Evolutionary conservation across 306 rosid genomes (phyloP), one percentile per base, ranked within the genome.

Genomic region (Dryas drummondii): DNA sequence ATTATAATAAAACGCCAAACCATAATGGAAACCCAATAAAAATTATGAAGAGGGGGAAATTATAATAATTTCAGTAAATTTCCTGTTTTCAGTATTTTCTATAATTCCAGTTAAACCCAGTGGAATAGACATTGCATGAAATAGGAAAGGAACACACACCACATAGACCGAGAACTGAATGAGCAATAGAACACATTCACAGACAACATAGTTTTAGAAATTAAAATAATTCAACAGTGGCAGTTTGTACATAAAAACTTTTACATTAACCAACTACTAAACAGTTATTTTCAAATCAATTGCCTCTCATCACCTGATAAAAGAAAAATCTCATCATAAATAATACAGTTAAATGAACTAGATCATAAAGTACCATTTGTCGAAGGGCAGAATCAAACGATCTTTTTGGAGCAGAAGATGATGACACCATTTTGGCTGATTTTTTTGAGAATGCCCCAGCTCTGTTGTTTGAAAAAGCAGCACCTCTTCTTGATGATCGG

Each of bases 401-500:
- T 88, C 87, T 88, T 82, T 89, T 91, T 5, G 97, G 91, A 71
- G 91, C 90, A 75, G 90, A 85, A 73, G 82, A 78, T 59, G 97
- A 84, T 57, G 96, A 83, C 48, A 75, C 71, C 45, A 72, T 81
- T 83, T 82, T 88, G 78, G 86, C 46, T 59, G 90, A 66, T 66
- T 88, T 91, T 77, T 89, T 91, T 60, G 97, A 83, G 60, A 80
- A 66, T 12, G 82, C 70, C 77, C 84, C 84, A 71, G 88, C 66
- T 88, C 79, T 85, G 79, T 79, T 88, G 77, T 79, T 85, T 72
- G 93, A 85, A 56, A 79, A 68, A 51, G 88, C 64, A 76, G 78
- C 78, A 76, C 76, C 82, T 71, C 86, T 88, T 77, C 82, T 85
- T 17, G 89, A 77, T 75, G 82, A 60, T 74, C 82, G 84, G 66